Conservation (phyloP, 2,329 filamentous ascomycete genomes). For the Dothideomycetes sp. region DNA sequence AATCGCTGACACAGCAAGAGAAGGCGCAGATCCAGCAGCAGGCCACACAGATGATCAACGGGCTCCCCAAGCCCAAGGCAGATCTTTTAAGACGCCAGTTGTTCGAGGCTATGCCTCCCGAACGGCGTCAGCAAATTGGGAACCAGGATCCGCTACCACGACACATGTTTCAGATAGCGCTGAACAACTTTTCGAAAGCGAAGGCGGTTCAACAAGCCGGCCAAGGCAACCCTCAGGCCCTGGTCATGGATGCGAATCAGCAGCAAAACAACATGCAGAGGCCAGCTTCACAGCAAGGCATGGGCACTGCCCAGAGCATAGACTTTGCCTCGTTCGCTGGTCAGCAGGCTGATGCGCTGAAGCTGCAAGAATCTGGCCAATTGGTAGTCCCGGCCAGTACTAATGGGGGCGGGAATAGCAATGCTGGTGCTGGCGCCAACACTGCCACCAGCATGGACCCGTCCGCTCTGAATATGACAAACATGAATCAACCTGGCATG, state of each 20-base stretch:
- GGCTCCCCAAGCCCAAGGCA: conserved; percentile 31
- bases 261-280: conserved; percentile 14
- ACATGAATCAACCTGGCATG: conserved; percentile 10
- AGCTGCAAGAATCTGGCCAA: conserved; percentile 49
- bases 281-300: conserved; percentile 27
- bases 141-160: conserved; percentile 35
- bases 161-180: conserved; percentile 7
- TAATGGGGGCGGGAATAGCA: conserved; percentile 22
- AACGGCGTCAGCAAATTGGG: conserved; percentile 34
- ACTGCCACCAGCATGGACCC: conserved; percentile 8
- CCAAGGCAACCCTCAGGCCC: conserved; percentile 17
- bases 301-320: conserved; percentile 26
- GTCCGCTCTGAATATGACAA: conserved; percentile 10
- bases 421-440: too few relatives aligned
- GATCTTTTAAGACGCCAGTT: conserved; percentile 35
- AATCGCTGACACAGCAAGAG: conserved; percentile 9
- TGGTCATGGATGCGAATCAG: conserved; percentile 24
- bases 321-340: conserved; percentile 47
- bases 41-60: conserved; percentile 26
- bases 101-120: conserved; percentile 33
- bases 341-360: conserved; percentile 51
- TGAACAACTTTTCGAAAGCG: conserved; percentile 10
- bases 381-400: conserved; percentile 54
- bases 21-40: conserved; percentile 7
- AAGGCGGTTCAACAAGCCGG: conserved; percentile 4